Conservation (phyloP, 331 rosid genomes). For the Quercus lobata region DNA sequence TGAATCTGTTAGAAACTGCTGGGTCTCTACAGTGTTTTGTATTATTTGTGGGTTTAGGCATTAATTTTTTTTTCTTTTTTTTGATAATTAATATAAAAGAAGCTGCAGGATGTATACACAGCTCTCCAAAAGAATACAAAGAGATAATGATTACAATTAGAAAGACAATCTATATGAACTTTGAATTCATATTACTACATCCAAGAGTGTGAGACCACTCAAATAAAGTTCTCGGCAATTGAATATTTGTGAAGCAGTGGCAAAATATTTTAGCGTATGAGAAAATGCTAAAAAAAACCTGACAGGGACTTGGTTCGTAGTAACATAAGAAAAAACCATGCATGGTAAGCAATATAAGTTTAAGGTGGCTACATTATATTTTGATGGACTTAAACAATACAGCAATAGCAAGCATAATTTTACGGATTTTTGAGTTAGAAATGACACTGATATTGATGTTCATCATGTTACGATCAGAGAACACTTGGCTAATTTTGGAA, state of each 20-base stretch:
- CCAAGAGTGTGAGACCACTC: no score
- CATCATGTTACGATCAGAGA: neutral
- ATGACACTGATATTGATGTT: neutral
- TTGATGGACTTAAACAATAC: neutral
- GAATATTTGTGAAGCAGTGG: no score
- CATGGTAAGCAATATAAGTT: neutral
- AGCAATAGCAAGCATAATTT: neutral
- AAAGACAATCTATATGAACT: no score
- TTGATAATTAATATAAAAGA: no score
- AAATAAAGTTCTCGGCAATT: no score
- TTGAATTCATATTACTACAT: no score
- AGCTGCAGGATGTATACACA: no score
- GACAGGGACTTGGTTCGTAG: neutral
- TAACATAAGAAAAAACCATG: neutral
- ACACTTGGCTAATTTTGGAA: neutral
- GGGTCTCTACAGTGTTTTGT: neutral
- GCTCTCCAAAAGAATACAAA: no score
- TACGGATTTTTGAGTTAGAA: neutral
- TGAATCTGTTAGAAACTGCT: neutral
- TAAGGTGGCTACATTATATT: neutral
- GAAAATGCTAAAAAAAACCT: neutral
- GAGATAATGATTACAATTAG: no score
- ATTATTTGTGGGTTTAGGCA: neutral
- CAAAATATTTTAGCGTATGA: no score
- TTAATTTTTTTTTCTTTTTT: neutral